Base-by-base conservation (phyloP, 805 yeast genomes). In the Ogataea trehaloabstinens region DNA sequence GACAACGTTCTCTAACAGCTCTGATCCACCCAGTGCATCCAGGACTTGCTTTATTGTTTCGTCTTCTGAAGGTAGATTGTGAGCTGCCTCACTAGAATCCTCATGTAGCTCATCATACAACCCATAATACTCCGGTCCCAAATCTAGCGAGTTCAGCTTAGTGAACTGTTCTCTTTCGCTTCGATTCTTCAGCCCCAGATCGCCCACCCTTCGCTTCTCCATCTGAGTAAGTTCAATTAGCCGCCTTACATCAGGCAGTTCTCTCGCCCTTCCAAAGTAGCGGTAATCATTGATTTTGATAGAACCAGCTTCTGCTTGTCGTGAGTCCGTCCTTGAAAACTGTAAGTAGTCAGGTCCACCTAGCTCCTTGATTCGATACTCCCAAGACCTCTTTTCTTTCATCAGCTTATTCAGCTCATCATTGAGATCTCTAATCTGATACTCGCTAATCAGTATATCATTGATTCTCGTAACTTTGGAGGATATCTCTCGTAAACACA, bases 211-310 rank as follows among this genome's bases (percentile, higher is more conserved):
- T 41, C 51, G 24, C 37, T 52, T 31, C 52, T 56, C 38, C 21
- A 47, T 46, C 27, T 39, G 52, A 31, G 38, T 54, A 49, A 66
- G 57, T 37, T 67, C 66, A 15, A 78, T 44, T 17, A 75, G 45
- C 41, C 70, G 70, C 37, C 70, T 65, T 6, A 84, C 90, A 45
- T 85, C 96, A 0, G 88, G 84, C 6, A 89, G 62, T 31, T 87
- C 91, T 37, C 76, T 70, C 0, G 96, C 95, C 34, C 95, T 63
- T 0, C 97, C 97, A 61, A 78, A 90, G 60, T 85, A 90, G 39
- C 83, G 64, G 46, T 78, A 78, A 0, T 88, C 88, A 28, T 72
- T 66, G 1, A 74, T 56, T 4, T 38, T 31, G n/a, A 44, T 27
- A 3, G 43, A 29, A 2, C 37, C 47, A 2, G 34, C 38, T 19